Evolutionary conservation across 805 yeast genomes (phyloP).

Genomic region (Metschnikowia gelsemii): DNA sequence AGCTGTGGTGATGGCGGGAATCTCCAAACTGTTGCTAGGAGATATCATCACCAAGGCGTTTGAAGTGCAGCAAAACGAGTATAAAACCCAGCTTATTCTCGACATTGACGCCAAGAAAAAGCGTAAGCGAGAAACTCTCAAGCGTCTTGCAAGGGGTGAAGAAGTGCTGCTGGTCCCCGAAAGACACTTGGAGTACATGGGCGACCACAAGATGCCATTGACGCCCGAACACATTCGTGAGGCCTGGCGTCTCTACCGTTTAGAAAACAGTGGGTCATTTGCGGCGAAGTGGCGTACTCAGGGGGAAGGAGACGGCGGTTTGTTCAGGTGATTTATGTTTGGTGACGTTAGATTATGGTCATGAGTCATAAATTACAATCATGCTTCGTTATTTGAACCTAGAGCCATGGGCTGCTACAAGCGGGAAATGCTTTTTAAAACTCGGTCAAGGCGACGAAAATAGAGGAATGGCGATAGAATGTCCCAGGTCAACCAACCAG

Average conservation of each 20-base stretch:
- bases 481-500: too few species aligned
- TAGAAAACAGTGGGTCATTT: constrained; percentile 65
- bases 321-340: constrained; percentile 51
- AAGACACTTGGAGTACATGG: constrained; percentile 34
- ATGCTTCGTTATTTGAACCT: too few species aligned
- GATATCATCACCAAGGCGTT: constrained; percentile 83
- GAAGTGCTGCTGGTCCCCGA: constrained; percentile 18
- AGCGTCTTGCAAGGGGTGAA: constrained; percentile 40
- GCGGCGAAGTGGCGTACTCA: constrained; percentile 67
- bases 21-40: constrained; percentile 86
- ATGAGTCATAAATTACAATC: too few species aligned
- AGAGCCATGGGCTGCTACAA: too few species aligned
- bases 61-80: constrained; percentile 60
- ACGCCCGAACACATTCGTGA: constrained; percentile 83
- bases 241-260: constrained; percentile 77
- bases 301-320: constrained; percentile 60
- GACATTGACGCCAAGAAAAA: constrained; percentile 41
- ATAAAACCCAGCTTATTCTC: constrained; percentile 39
- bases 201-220: constrained; percentile 57
- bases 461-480: too few species aligned
- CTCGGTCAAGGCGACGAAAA: too few species aligned
- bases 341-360: not conserved
- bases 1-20: constrained; percentile 79
- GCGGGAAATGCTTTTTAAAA: too few species aligned
- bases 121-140: constrained; percentile 33